Base-by-base conservation (phyloP, 306 rosid genomes). In the Rosa persica region DNA sequence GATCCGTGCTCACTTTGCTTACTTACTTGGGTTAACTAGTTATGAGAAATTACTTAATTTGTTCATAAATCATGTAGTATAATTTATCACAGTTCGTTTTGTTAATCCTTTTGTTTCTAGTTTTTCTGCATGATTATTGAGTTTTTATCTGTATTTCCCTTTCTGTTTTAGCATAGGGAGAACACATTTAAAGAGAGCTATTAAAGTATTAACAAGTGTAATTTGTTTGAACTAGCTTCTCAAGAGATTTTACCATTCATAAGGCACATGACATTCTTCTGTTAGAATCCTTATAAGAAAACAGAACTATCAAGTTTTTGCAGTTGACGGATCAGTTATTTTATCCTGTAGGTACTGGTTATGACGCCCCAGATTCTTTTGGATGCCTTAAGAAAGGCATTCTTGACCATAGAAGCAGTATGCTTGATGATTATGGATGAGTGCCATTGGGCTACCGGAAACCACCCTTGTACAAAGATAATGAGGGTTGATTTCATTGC, bases 351-450 rank as follows among this genome's bases (percentile, higher is more conserved):
- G 98, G 92, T 92, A 71, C 75, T 95, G 73, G 95, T 95, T 61
- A 92, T 95, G 98, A 91, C 98, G 74, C 98, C 98, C 62, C 98
- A 91, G 82, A 88, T 93, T 85, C 95, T 95, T 75, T 82, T 89
- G 83, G 92, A 95, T 85, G 93, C 89, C 75, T 79, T 92, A 77
- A 87, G 93, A 86, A 95, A 90, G 85, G 98, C 93, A 76, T 92
- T 86, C 82, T 46, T 95, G 77, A 87, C 84, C 12, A 68, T 92
- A 62, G 98, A 89, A 83, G 70, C 70, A 20, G 82, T 87, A 62
- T 82, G 91, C 86, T 88, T 95, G 85, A 77, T 95, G 84, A 79
- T 95, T 55, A 78, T 95, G 48, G 98, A 95, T 57, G 97, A 95
- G 81, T 95, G 97, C 80, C 98, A 92, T 71, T 86, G 89, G 73